phyloP scores from a whole-genome alignment of 371 early-diverging fungal genomes.

The Rhizopus arrhizus region DNA sequence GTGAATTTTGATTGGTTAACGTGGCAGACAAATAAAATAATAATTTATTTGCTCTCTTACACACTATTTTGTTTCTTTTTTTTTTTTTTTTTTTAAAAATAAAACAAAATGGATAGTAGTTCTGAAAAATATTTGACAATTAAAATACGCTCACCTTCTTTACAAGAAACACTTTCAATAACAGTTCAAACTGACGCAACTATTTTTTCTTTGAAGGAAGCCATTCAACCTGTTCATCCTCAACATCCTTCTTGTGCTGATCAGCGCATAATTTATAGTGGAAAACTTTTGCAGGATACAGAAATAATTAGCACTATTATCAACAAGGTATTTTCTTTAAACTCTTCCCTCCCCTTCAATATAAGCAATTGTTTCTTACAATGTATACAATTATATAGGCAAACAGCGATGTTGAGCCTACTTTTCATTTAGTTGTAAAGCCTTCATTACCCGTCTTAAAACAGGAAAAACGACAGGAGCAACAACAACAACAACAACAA shows the following conservation, averaged over 20 bases:
- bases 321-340: constrained; percentile 28
- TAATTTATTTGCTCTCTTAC: neutral
- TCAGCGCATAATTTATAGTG: constrained; percentile 50
- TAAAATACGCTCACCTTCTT: constrained; percentile 47
- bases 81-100: neutral
- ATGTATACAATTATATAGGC: constrained; percentile 8
- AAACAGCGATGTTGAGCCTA: constrained; percentile 30
- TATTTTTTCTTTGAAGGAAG: constrained; percentile 30
- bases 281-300: constrained; percentile 37
- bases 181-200: constrained; percentile 24
- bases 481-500: neutral
- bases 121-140: constrained; percentile 25
- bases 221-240: constrained; percentile 41
- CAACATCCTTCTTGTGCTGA: constrained; percentile 34
- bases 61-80: neutral
- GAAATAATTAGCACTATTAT: constrained; percentile 30
- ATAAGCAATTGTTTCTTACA: too few species aligned
- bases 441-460: constrained; percentile 19
- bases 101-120: neutral
- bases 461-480: too few species aligned
- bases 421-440: constrained; percentile 53
- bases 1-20: neutral
- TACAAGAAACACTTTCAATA: constrained; percentile 39
- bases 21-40: neutral
- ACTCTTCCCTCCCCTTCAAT: too few species aligned